Percentiles rank a stretch among this genome's conserved stretches.
Evolutionary conservation across 1,139 yeast genomes (phyloP).

Genomic region (Oligophagozyma castellii): DNA sequence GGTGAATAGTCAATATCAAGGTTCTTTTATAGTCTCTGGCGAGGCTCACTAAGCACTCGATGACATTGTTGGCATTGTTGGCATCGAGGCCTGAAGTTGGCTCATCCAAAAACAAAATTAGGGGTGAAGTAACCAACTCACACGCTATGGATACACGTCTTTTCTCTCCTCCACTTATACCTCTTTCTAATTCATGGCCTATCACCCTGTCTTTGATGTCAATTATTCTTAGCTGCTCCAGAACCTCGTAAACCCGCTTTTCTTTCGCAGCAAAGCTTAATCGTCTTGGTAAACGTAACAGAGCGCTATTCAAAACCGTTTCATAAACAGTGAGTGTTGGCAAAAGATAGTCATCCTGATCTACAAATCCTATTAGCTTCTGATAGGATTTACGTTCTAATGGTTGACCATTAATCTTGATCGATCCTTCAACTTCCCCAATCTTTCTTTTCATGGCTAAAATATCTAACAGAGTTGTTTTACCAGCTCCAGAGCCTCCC

Average conservation of each 20-base stretch:
- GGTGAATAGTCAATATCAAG: slow-evolving; percentile 85
- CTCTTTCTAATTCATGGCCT: slow-evolving; percentile 82
- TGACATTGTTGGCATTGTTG: slow-evolving; percentile 81
- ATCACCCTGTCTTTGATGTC: slow-evolving; percentile 74
- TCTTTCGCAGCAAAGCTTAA: slow-evolving; percentile 67
- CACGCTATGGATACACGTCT: slow-evolving; percentile 84
- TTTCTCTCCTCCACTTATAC: slow-evolving; percentile 91
- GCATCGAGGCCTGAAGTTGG: slow-evolving; percentile 95
- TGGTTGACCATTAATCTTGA: slow-evolving; percentile 57
- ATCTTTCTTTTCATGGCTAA: slow-evolving; percentile 77
- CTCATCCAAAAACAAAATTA: slow-evolving; percentile 69
- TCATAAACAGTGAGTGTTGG: slow-evolving; percentile 94
- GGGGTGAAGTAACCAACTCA: slow-evolving; percentile 76
- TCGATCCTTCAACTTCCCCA: slow-evolving; percentile 51
- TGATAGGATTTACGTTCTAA: slow-evolving; percentile 34
- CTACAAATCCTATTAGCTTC: slow-evolving; percentile 86
- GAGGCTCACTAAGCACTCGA: slow-evolving; percentile 69
- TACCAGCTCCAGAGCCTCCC: slow-evolving; percentile 99
- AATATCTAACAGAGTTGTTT: slow-evolving; percentile 82
- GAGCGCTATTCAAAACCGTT: slow-evolving; percentile 84
- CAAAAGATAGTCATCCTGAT: slow-evolving; percentile 82
- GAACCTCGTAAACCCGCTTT: slow-evolving; percentile 69
- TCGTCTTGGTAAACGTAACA: slow-evolving; percentile 66
- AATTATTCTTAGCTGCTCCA: slow-evolving; percentile 71
- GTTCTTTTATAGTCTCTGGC: slow-evolving; percentile 77